phyloP scores from a whole-genome alignment of 2,329 filamentous ascomycete genomes.

The Arthrobotrys sinensis region DNA sequence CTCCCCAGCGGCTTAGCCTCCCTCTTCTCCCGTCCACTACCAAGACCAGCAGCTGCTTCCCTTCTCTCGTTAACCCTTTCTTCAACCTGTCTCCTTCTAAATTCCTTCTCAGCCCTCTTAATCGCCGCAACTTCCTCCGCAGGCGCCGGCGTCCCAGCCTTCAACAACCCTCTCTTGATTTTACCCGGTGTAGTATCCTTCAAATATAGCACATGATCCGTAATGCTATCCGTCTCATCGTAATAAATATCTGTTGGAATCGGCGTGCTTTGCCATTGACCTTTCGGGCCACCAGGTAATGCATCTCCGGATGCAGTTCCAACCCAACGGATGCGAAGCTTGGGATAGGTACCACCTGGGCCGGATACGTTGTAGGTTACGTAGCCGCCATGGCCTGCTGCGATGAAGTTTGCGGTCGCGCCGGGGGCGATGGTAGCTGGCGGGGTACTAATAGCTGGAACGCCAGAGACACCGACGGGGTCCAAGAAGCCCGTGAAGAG shows the following conservation, averaged over 20 bases:
- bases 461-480: neutral
- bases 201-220: constrained; percentile 1
- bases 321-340: constrained; percentile 2
- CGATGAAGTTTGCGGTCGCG: neutral
- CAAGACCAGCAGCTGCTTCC: neutral
- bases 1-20: neutral
- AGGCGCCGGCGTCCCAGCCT: neutral
- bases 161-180: neutral
- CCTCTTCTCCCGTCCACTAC: neutral
- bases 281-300: neutral
- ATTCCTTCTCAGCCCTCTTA: neutral
- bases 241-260: neutral
- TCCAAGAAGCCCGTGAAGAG: neutral
- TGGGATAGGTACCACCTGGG: neutral
- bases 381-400: neutral
- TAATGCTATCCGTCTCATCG: constrained; percentile 3
- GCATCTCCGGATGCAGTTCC: neutral
- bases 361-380: neutral
- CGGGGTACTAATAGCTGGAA: neutral
- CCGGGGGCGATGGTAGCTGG: neutral
- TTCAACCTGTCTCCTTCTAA: neutral
- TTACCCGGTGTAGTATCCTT: neutral
- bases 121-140: neutral
- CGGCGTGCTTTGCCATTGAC: neutral
- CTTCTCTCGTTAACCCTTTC: constrained; percentile 1